Percentiles rank a stretch among this genome's conserved stretches.
Conservation (phyloP, 345 rosid species). For the Pistacia vera region DNA sequence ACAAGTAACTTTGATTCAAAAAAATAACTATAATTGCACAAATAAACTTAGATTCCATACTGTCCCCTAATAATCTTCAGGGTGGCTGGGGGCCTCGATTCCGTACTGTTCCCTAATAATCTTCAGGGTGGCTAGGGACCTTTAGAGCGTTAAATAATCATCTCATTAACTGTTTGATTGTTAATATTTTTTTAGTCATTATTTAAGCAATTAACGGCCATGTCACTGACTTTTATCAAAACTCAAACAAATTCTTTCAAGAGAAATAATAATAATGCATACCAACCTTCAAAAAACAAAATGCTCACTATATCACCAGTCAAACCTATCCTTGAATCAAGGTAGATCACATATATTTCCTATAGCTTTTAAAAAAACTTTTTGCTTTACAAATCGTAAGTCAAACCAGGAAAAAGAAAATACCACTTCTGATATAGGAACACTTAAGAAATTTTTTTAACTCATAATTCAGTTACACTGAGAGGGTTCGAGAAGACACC, state of each 20-base stretch:
- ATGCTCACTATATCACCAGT: background rate
- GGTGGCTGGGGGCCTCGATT: too few species aligned
- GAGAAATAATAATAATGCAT: background rate
- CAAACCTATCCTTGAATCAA: background rate
- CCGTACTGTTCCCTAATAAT: too few species aligned
- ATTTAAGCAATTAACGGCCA: background rate
- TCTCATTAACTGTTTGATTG: background rate
- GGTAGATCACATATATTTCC: background rate
- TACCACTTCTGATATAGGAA: background rate
- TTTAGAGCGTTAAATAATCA: background rate
- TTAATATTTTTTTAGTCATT: background rate
- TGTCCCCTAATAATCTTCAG: background rate
- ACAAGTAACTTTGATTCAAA: too few species aligned
- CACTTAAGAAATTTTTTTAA: background rate
- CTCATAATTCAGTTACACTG: background rate
- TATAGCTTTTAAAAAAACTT: background rate
- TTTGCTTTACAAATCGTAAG: background rate
- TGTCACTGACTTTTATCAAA: background rate
- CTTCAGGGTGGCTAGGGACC: too few species aligned
- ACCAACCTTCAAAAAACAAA: background rate
- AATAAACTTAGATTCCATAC: background rate
- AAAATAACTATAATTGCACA: background rate
- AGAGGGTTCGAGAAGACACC: constrained; percentile 40
- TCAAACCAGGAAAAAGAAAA: background rate
- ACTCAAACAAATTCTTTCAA: background rate